Conservation (phyloP, 2,329 filamentous ascomycete species). For the Ceratocystis cubensis region DNA sequence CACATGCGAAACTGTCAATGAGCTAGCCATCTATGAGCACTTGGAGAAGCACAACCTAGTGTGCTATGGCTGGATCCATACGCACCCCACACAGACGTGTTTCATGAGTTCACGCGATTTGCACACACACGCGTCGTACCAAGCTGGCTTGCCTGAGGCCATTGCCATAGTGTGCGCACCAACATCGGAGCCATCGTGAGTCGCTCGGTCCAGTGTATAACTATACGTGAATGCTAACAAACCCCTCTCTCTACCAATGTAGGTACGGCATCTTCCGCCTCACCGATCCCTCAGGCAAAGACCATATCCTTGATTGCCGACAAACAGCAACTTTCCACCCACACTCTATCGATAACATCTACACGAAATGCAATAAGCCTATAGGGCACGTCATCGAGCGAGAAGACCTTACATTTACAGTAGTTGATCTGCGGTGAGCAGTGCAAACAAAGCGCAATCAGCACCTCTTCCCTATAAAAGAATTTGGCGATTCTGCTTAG, state of each 20-base stretch:
- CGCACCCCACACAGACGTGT: conserved; percentile 89
- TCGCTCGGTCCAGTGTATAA: conserved; percentile 23
- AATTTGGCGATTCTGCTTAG: neutral
- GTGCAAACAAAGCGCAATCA: neutral
- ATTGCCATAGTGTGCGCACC: conserved; percentile 96
- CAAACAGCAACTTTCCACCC: conserved; percentile 77
- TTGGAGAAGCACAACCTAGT: conserved; percentile 74
- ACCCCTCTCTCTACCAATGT: neutral
- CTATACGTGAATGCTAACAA: conserved; percentile 13
- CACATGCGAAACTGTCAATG: conserved; percentile 89
- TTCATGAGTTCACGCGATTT: conserved; percentile 94
- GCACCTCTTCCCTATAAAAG: neutral
- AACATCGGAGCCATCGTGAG: conserved; percentile 60
- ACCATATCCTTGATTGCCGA: conserved; percentile 68
- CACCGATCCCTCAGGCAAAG: conserved; percentile 82
- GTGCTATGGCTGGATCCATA: conserved; percentile 94
- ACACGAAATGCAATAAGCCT: conserved; percentile 59
- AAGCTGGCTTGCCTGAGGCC: conserved; percentile 91
- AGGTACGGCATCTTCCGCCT: conserved; percentile 87
- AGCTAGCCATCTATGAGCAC: conserved; percentile 74
- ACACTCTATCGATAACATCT: conserved; percentile 53
- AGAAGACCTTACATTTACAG: conserved; percentile 48
- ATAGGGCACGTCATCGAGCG: conserved; percentile 58
- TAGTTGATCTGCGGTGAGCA: conserved; percentile 40
- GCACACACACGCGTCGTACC: conserved; percentile 88